Evolutionary conservation across 2,329 filamentous ascomycete species (phyloP), one percentile per base, ranked within the genome.

Genomic region (Scedosporium boydii): DNA sequence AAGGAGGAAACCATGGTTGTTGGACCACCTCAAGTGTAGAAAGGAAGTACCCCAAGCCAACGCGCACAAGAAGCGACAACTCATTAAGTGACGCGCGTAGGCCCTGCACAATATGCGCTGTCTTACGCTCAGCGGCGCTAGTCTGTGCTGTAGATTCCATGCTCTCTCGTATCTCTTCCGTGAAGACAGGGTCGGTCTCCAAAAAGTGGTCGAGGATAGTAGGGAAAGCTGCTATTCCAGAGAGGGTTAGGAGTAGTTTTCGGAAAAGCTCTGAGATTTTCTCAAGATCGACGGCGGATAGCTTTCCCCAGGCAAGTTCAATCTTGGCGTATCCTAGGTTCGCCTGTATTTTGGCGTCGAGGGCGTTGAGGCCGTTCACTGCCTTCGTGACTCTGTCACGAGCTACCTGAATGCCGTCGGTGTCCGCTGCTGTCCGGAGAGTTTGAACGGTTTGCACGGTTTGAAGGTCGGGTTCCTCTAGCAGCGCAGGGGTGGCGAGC

Each of bases 401-500:
- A 18, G 23, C 56, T n/a, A 18, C 27, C 14, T n/a, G 14, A 16
- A 58, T 58, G 5, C 16, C 16, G 23, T 60, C 58, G 3, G 41
- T 46, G 14, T 27, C 58, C 12, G 26, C 41, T n/a, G 58, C 58
- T 12, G 58, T 46, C 41, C 38, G 44, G 7, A 46, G 41, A 5
- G 58, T 60, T 16, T 46, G 41, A 4, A 60, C 58, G 7, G 58
- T 60, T 10, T 46, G 41, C 7, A 60, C 58, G 10, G 63, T 23
- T 60, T 64, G 18, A 64, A 65, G 6, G 58, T 62, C 1, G 62
- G 62, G 2, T 58, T 60, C 59, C 53, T 60, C 62, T 60, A 63
- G 38, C 46, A 60, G 57, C 46, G 63, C 64, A 18, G 60, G 60
- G 58, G 63, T 9, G 41, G 60, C 44, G 21, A 64, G 62, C 62